Evolutionary conservation across 208 protist genomes (phyloP), one percentile per base, ranked within the genome.

Genomic region (Trypanosoma platydactyli): DNA sequence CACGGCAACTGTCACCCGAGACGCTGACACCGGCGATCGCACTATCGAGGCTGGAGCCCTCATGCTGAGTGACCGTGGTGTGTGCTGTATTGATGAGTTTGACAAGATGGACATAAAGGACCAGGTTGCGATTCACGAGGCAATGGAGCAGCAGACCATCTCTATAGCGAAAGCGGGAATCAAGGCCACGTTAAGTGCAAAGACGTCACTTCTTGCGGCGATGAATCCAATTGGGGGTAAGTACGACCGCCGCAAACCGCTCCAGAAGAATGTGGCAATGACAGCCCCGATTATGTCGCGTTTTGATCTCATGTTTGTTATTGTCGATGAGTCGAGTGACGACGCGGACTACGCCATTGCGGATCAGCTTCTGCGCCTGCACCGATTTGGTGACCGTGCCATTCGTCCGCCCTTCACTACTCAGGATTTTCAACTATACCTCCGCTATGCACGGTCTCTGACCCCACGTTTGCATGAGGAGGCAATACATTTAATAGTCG

Each of bases 51-150:
- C 99, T 0, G 99, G 99, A 53, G 99, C 99, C 22, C 89, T 99
- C 4, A 99, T 99, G 98, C 85, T 99, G 5, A 99, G 98, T 46
- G 99, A 99, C 81, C 99, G 99, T 60, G 98, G 98, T 64, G 95
- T 99, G 30, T 99, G 98, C 91, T 99, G 98, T 80, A 99, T 99
- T 70, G 99, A 99, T 81, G 99, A 99, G 87, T 99, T 99, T 79
- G 99, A 99, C 77, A 99, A 99, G 85, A 99, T 99, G 98, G 97
- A 99, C 50, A 65, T 95, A 45, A 88, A 87, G 69, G 98, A 99
- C 77, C 98, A 99, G 82, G 97, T 99, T 1, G 98, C 99, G n/a
- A 99, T 99, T 55, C 99, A 99, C 79, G 98, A 99, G 79, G 98
- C 98, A 12, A 99, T 99, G 98, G 99, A 99, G 82, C 99, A 99